Conservation (phyloP, 192 early-diverging fungal genomes). For the Rhizophlyctis rosea region DNA sequence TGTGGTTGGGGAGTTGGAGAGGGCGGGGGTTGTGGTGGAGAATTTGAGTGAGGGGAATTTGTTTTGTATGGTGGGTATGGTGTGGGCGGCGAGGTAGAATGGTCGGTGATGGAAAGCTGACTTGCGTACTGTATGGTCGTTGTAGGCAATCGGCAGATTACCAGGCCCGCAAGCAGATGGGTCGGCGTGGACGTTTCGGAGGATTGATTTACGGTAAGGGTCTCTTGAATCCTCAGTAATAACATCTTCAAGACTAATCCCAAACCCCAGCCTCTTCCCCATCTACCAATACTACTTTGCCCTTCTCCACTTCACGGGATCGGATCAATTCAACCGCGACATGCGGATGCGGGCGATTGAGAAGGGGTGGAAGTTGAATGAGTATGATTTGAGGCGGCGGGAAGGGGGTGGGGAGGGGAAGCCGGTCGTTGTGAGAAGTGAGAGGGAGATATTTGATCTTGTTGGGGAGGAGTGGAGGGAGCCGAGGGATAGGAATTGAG, state of each 20-base stretch:
- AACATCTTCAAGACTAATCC: not conserved
- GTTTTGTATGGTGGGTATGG: not conserved
- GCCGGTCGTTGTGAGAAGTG: not conserved
- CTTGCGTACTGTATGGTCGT: not conserved
- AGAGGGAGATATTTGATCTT: not conserved
- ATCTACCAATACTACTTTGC: not conserved
- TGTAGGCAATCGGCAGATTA: not conserved
- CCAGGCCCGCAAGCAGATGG: not conserved
- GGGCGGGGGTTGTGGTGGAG: not conserved
- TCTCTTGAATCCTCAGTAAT: not conserved
- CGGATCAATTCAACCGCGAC: not conserved
- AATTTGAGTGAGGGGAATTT: not conserved
- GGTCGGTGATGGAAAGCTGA: not conserved
- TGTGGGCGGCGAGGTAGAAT: not conserved
- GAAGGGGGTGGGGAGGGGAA: not conserved
- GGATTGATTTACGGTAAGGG: not conserved
- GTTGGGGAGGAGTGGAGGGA: not conserved
- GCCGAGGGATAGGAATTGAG: not conserved
- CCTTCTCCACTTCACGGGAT: not conserved
- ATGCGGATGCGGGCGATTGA: not conserved
- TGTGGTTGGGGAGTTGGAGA: not conserved
- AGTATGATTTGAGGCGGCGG: not conserved
- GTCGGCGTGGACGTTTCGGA: not conserved
- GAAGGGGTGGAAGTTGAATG: not conserved
- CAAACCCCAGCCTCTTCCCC: not conserved